phyloP scores from a whole-genome alignment of 805 yeast genomes.

The Metschnikowia kunwiensis region DNA sequence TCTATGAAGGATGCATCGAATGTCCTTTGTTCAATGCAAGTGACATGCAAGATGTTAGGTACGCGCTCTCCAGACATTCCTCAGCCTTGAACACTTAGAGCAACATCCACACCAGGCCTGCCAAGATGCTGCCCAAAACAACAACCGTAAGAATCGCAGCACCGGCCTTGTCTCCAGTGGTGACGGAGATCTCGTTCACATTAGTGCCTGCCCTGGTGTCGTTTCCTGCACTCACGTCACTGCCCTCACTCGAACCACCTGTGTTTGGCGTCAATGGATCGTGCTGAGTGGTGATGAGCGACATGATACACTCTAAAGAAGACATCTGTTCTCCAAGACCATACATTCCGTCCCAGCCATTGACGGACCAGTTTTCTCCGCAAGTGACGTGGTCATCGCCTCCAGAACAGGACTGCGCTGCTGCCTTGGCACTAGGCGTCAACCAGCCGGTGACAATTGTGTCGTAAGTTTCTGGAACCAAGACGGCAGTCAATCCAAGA shows the following conservation, averaged over 20 bases:
- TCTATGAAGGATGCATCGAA: too few species aligned
- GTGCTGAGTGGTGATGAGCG: slow-evolving; percentile 24
- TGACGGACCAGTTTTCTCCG: slow-evolving; percentile 62
- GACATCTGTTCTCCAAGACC: slow-evolving; percentile 81
- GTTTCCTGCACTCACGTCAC: slow-evolving; percentile 32
- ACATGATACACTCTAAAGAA: slow-evolving; percentile 58
- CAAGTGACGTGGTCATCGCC: slow-evolving; percentile 85
- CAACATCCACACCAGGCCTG: slow-evolving; percentile 79
- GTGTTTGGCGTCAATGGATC: slow-evolving; percentile 19
- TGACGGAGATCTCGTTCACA: slow-evolving; percentile 45
- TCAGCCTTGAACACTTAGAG: slow-evolving; percentile 26
- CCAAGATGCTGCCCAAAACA: slow-evolving; percentile 56
- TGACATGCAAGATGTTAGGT: background rate
- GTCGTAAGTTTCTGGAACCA: slow-evolving; percentile 48
- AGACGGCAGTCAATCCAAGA: slow-evolving; percentile 53
- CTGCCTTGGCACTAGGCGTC: slow-evolving; percentile 56
- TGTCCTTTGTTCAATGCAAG: too few species aligned
- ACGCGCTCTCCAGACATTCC: background rate
- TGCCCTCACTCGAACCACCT: slow-evolving; percentile 16
- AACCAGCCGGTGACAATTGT: slow-evolving; percentile 26
- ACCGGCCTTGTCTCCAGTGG: slow-evolving; percentile 63
- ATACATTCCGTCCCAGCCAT: slow-evolving; percentile 60
- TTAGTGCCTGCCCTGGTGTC: slow-evolving; percentile 26
- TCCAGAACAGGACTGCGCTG: slow-evolving; percentile 69
- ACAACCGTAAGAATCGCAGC: slow-evolving; percentile 86